phyloP scores from a whole-genome alignment of 73 alveolate species.

The Symbiodinium natans region DNA sequence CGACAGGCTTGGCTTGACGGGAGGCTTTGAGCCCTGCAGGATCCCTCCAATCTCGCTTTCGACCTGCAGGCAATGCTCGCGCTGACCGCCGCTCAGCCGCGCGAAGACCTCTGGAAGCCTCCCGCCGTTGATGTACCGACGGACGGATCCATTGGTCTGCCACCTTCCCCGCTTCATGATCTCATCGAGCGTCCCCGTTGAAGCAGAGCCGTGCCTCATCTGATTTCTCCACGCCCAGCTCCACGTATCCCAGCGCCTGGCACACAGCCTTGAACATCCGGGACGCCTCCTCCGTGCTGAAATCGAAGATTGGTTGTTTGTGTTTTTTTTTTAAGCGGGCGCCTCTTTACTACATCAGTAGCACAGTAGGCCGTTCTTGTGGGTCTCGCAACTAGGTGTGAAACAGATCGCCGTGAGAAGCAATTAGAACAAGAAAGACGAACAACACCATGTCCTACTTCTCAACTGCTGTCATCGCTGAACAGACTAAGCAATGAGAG shows the following conservation, averaged over 20 bases:
- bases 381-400: too few relatives aligned
- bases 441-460: too few relatives aligned
- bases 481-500: too few relatives aligned
- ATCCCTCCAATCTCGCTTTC: not conserved
- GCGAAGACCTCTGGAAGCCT: conserved; percentile 19
- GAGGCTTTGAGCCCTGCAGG: not conserved
- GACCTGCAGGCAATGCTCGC: not conserved
- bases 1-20: not conserved
- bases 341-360: too few relatives aligned
- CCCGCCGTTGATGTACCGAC: conserved; percentile 41
- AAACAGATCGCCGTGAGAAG: too few relatives aligned
- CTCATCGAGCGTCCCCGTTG: not conserved
- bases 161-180: conserved; percentile 41
- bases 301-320: too few relatives aligned
- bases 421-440: too few relatives aligned
- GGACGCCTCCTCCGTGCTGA: not conserved
- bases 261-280: not conserved
- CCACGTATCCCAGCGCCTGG: not conserved
- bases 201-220: conserved; percentile 33
- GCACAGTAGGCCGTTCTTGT: too few relatives aligned
- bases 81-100: not conserved
- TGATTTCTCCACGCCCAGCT: conserved; percentile 10
- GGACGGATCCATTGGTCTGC: not conserved
- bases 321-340: too few relatives aligned
- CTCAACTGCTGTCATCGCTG: too few relatives aligned